Conservation (phyloP, 2,329 filamentous ascomycete species). For the Lachnellula cervina region DNA sequence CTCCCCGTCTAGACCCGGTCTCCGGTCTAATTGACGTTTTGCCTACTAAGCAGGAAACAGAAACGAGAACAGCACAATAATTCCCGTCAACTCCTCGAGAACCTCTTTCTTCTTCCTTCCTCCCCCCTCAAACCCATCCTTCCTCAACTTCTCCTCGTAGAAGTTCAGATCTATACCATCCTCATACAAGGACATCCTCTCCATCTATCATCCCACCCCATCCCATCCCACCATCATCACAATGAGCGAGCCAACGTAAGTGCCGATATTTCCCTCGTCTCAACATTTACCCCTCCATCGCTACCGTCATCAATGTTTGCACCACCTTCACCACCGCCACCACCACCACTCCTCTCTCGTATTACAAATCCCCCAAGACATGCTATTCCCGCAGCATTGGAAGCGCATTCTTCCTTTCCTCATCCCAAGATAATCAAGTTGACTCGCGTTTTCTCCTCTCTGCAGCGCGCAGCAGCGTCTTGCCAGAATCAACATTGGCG, state of each 20-base stretch:
- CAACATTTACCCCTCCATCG: conserved; percentile 30
- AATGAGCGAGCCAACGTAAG: conserved; percentile 53
- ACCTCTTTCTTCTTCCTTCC: conserved; percentile 3
- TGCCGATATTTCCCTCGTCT: conserved; percentile 33
- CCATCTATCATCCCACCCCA: too few species aligned
- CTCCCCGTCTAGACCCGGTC: conserved; percentile 2
- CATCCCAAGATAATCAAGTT: background rate
- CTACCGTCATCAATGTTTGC: conserved; percentile 15
- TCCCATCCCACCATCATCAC: conserved; percentile 6
- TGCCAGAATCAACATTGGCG: conserved; percentile 67
- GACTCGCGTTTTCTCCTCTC: conserved; percentile 29
- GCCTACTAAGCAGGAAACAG: conserved; percentile 1
- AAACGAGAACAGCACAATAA: background rate
- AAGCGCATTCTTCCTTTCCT: conserved; percentile 16
- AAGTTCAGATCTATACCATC: background rate
- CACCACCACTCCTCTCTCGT: too few species aligned
- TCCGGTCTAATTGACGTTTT: background rate
- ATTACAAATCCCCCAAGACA: background rate
- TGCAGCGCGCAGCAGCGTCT: conserved; percentile 60
- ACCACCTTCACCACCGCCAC: conserved; percentile 6
- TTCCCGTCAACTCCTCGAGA: conserved; percentile 2
- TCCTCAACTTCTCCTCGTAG: background rate
- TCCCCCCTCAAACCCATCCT: background rate
- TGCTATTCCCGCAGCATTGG: background rate
- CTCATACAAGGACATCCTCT: background rate